Conservation (phyloP, 306 rosid genomes). For the Prunus fruticosa region DNA sequence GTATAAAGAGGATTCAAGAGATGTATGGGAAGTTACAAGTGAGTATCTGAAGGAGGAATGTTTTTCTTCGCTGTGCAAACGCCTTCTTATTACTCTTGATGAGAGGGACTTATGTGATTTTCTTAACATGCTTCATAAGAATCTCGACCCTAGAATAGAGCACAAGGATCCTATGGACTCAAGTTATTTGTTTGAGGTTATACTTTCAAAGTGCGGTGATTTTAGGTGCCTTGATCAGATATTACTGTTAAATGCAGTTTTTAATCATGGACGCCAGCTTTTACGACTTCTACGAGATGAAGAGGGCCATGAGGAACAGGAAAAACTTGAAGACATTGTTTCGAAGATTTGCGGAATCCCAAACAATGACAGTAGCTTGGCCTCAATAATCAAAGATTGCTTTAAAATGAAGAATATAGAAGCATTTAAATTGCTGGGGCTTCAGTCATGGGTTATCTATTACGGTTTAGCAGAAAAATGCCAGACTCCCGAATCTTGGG, state of each 20-base stretch:
- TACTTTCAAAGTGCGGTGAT: slow-evolving; percentile 53
- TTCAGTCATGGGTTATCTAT: slow-evolving; percentile 79
- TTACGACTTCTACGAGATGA: slow-evolving; percentile 64
- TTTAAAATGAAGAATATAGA: slow-evolving; percentile 43
- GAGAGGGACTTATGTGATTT: slow-evolving; percentile 62
- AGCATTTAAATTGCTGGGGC: slow-evolving; percentile 59
- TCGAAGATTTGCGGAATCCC: slow-evolving; percentile 48
- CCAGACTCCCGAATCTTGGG: slow-evolving; percentile 60
- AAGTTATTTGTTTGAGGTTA: slow-evolving; percentile 54
- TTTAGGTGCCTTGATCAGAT: slow-evolving; percentile 61
- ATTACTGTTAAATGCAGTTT: slow-evolving; percentile 62
- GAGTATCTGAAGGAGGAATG: slow-evolving; percentile 67
- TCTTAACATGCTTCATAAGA: slow-evolving; percentile 47
- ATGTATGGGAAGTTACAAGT: slow-evolving; percentile 61
- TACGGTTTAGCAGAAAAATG: slow-evolving; percentile 62
- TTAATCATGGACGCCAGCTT: slow-evolving; percentile 68
- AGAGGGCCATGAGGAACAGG: slow-evolving; percentile 43
- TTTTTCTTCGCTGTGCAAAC: slow-evolving; percentile 69
- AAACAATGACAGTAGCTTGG: slow-evolving; percentile 40
- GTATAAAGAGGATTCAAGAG: slow-evolving; percentile 59
- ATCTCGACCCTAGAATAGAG: slow-evolving; percentile 44
- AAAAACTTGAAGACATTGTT: slow-evolving; percentile 49
- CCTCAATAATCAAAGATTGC: slow-evolving; percentile 41
- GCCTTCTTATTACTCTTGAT: slow-evolving; percentile 73
- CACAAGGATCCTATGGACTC: slow-evolving; percentile 36